Base-by-base conservation (phyloP, 768 basidiomycete genomes). In the Leccinum sublutescens region DNA sequence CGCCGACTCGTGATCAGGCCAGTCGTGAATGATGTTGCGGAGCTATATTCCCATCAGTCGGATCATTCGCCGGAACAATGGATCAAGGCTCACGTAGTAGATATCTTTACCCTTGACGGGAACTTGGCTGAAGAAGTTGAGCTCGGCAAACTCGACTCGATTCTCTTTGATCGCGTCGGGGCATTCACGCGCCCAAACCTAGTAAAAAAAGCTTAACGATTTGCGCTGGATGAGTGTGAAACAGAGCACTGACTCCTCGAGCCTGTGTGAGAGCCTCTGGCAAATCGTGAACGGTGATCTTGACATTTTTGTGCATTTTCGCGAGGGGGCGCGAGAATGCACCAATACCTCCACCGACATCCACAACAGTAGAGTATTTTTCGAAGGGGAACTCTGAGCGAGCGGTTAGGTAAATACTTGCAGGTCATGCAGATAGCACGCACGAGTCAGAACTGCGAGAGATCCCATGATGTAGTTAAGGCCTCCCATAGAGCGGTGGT, bases 311-410 rank as follows among this genome's bases (percentile, higher is more conserved):
- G 54, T 72, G 62, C 21, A 25, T 64, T 31, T 68, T 67, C 3
- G 65, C 66, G 3, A 78, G 66, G 2, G 69, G 66, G 15, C 78
- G 55, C 21, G 71, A 64, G 31, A 71, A 68, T 11, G 68, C 61
- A 9, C 76, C 76, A 17, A 74, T 66, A 7, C 75, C 69, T 47
- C 75, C 75, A 10, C 75, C 76, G 4, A 77, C 66, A 52, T 77
- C 76, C 23, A 75, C 72, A 8, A 76, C 56, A 7, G 66, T 67
- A 0, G 73, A 67, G 50, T 66, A 66, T 25, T 62, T 62, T 10
- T 57, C 58, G 52, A 76, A 77, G 7, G 77, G 72, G 54, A 68
- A 76, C 1, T 62, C 76, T 76, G 23, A n/a, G 40, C 40, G 19
- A 14, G 1, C 5, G 12, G 12, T 59, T 1, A 61, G 50, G 10